Conservation (phyloP, 2,329 filamentous ascomycete species). For the Teratosphaeriaceae sp. region DNA sequence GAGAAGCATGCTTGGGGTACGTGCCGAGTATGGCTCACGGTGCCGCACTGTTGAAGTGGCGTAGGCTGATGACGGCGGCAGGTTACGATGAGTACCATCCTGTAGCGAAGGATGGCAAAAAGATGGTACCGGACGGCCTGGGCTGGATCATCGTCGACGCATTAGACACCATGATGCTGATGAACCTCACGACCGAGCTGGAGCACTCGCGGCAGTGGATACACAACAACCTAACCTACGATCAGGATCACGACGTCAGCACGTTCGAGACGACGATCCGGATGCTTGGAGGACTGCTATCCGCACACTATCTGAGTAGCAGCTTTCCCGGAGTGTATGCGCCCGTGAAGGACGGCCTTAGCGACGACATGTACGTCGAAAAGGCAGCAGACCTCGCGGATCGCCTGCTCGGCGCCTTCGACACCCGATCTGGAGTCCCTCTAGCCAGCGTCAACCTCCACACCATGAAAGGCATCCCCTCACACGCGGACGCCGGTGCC, state of each 20-base stretch:
- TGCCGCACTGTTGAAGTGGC: neutral
- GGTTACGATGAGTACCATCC: constrained; percentile 82
- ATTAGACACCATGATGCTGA: constrained; percentile 93
- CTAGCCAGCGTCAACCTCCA: constrained; percentile 86
- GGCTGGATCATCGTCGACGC: constrained; percentile 99
- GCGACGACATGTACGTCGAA: constrained; percentile 90
- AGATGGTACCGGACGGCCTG: constrained; percentile 84
- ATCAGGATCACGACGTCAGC: constrained; percentile 92
- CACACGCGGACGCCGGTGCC: constrained; percentile 78
- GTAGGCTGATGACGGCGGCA: constrained; percentile 10
- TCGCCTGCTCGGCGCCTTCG: constrained; percentile 78
- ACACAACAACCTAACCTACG: constrained; percentile 69
- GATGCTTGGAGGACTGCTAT: constrained; percentile 88
- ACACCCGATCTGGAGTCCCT: constrained; percentile 78
- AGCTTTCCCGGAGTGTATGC: constrained; percentile 66
- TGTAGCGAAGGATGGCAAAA: constrained; percentile 65
- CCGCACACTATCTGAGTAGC: constrained; percentile 90
- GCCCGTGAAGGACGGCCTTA: constrained; percentile 63
- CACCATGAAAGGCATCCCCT: constrained; percentile 66
- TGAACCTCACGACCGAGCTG: constrained; percentile 88
- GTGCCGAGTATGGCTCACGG: constrained; percentile 30
- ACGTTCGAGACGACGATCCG: constrained; percentile 98
- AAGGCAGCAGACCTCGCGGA: constrained; percentile 93
- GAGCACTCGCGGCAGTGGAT: constrained; percentile 86
- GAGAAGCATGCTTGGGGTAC: constrained; percentile 89